Evolutionary conservation across 1,284 basidiomycete genomes (phyloP).

Genomic region (Rhodotorula mucilaginosa): DNA sequence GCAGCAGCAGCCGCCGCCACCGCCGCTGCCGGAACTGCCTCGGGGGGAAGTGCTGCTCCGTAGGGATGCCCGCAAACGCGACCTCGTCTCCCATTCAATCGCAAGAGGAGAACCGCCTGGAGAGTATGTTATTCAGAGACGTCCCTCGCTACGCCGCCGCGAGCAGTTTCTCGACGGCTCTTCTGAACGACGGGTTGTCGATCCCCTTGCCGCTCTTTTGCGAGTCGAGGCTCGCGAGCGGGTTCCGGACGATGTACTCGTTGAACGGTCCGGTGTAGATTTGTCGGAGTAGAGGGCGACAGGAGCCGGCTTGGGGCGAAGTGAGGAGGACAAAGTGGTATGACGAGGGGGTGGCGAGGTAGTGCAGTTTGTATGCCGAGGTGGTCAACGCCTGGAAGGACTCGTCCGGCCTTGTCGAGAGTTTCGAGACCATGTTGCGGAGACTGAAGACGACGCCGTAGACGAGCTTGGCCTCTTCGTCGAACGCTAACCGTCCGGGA

Average conservation of each 20-base stretch:
- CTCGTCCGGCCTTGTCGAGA: slow-evolving; percentile 68
- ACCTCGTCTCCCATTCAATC: not conserved
- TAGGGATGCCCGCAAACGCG: not conserved
- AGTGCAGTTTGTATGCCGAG: slow-evolving; percentile 86
- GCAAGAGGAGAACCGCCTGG: not conserved
- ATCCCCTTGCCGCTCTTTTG: slow-evolving; percentile 60
- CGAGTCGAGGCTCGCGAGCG: slow-evolving; percentile 59
- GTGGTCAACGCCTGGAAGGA: slow-evolving; percentile 88
- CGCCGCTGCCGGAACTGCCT: slow-evolving; percentile 8
- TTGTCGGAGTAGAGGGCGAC: slow-evolving; percentile 79
- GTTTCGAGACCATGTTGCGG: slow-evolving; percentile 90
- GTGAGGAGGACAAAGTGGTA: slow-evolving; percentile 95
- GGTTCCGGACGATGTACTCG: slow-evolving; percentile 89
- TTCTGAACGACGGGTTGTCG: slow-evolving; percentile 66
- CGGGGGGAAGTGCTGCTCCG: not conserved
- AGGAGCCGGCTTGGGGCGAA: slow-evolving; percentile 43
- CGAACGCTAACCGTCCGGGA: slow-evolving; percentile 68
- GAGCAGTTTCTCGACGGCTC: slow-evolving; percentile 39
- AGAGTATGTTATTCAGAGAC: not conserved
- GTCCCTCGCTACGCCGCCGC: not conserved
- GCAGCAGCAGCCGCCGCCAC: slow-evolving; percentile 7
- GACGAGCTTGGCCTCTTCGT: slow-evolving; percentile 96
- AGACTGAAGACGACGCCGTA: slow-evolving; percentile 92
- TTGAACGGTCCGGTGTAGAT: slow-evolving; percentile 89
- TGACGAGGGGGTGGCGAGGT: slow-evolving; percentile 85